Evolutionary conservation across 805 yeast genomes (phyloP).

Genomic region (Blastobotrys terrestris): DNA sequence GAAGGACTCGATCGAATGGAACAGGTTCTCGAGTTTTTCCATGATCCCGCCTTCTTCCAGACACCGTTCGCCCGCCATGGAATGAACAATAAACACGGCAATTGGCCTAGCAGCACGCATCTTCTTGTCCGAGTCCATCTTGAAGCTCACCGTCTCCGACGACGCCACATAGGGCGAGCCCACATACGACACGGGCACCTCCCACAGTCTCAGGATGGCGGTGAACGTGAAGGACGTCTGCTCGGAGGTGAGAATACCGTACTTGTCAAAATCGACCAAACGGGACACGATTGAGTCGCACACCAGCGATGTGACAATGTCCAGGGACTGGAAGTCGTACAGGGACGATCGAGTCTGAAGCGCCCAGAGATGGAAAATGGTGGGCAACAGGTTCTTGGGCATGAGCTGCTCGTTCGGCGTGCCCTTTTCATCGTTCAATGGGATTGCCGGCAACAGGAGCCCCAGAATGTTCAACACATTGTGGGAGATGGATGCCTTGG

Average conservation of each 20-base stretch:
- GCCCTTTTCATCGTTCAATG: constrained; percentile 4
- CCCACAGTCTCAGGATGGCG: constrained; percentile 34
- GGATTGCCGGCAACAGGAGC: constrained; percentile 19
- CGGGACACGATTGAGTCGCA: constrained; percentile 30
- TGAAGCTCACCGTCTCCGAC: constrained; percentile 19
- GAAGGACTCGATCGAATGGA: constrained; percentile 72
- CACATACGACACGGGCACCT: constrained; percentile 44
- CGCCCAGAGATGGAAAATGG: constrained; percentile 71
- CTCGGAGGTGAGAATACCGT: constrained; percentile 56
- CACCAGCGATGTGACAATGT: constrained; percentile 57
- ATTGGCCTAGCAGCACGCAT: constrained; percentile 31
- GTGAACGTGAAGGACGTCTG: constrained; percentile 61
- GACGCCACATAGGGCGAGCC: constrained; percentile 35
- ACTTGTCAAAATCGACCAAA: constrained; percentile 38
- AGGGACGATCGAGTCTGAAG: constrained; percentile 41
- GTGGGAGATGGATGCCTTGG: constrained; percentile 21
- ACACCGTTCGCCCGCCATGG: constrained; percentile 45
- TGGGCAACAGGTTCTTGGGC: constrained; percentile 53
- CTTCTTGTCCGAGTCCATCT: constrained; percentile 18
- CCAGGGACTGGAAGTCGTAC: constrained; percentile 59
- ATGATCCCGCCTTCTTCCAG: constrained; percentile 42
- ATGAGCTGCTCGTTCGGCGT: constrained; percentile 5
- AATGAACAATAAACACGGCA: constrained; percentile 52
- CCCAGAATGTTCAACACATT: constrained; percentile 17
- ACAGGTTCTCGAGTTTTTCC: constrained; percentile 45